Conservation (phyloP, 306 rosid genomes). For the Quercus cerris region DNA sequence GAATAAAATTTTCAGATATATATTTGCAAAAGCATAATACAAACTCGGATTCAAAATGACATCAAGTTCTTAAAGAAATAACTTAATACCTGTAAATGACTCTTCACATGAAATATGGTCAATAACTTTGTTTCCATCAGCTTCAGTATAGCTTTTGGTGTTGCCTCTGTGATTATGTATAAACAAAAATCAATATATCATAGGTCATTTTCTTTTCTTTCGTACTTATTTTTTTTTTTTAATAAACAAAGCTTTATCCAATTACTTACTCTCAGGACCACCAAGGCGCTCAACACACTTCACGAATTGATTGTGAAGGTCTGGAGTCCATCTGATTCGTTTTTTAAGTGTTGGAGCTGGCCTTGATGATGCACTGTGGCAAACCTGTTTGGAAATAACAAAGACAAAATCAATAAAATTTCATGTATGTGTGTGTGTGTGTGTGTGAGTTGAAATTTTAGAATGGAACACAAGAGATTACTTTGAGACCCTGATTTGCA, state of each 20-base stretch:
- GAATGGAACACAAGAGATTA: background rate
- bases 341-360: slow-evolving; percentile 21
- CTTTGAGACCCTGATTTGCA: background rate
- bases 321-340: slow-evolving; percentile 44
- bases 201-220: background rate
- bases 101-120: slow-evolving; percentile 45
- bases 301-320: slow-evolving; percentile 39
- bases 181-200: slow-evolving; percentile 3
- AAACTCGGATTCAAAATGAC: slow-evolving; percentile 4
- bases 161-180: slow-evolving; percentile 33
- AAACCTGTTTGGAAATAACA: background rate
- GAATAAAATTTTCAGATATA: background rate
- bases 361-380: slow-evolving; percentile 20
- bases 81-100: slow-evolving; percentile 46
- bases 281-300: slow-evolving; percentile 35
- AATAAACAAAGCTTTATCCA: background rate
- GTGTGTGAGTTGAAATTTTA: background rate
- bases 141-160: slow-evolving; percentile 48
- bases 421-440: too few relatives aligned
- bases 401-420: background rate
- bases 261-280: slow-evolving; percentile 43
- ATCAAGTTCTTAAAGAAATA: background rate
- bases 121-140: slow-evolving; percentile 41
- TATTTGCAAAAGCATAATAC: background rate
- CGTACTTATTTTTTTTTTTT: background rate